Conservation (phyloP, 176 grass and related monocot species). For the Tuctoria greenei region DNA sequence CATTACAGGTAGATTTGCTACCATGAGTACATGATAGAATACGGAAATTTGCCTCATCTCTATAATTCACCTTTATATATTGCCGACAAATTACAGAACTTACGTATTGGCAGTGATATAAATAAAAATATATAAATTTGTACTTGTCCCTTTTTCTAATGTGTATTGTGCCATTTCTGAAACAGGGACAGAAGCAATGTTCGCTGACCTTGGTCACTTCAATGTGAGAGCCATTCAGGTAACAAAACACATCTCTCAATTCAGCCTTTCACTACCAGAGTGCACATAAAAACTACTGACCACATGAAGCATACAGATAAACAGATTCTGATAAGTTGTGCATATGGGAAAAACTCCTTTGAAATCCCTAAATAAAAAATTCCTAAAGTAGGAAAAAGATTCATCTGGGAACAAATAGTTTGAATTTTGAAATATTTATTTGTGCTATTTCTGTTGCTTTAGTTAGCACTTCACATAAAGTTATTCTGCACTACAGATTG, state of each 20-base stretch:
- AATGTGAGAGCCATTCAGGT: slow-evolving; percentile 69
- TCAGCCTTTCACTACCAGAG: background rate
- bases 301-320: background rate
- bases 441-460: slow-evolving; percentile 3
- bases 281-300: background rate
- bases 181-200: slow-evolving; percentile 85
- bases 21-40: too few species aligned
- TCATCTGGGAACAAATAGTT: background rate
- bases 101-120: background rate
- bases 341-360: slow-evolving; percentile 4
- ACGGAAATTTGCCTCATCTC: background rate
- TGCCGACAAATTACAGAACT: background rate
- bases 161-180: background rate
- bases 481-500: slow-evolving; percentile 49
- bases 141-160: background rate
- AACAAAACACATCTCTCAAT: slow-evolving; percentile 7
- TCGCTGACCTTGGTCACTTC: slow-evolving; percentile 83
- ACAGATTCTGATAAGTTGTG: background rate
- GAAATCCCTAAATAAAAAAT: background rate
- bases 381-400: background rate
- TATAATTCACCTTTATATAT: slow-evolving; percentile 16
- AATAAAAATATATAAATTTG: background rate
- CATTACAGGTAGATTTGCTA: slow-evolving; percentile 64
- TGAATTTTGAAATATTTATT: slow-evolving; percentile 9
- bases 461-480: slow-evolving; percentile 8